These are phyloP conservation scores for Echinochloa phyllopogon DNA, from an alignment of 176 grass and related monocot genomes.

Conservation along the genomic window DNA sequence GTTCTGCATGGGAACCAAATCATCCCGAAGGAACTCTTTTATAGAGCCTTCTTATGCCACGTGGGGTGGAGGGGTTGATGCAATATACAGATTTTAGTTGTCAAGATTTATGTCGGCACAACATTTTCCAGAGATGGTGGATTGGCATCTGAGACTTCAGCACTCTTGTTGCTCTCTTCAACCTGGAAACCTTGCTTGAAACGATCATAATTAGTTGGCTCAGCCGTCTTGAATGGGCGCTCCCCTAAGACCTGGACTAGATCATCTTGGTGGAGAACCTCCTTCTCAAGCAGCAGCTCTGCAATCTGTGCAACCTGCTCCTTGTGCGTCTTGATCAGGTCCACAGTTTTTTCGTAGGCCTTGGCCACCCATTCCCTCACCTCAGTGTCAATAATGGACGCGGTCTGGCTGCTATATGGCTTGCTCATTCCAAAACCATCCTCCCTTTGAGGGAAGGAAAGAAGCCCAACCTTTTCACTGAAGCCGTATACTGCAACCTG, in stretches of 20 bases:
- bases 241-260: slow-evolving; percentile 73
- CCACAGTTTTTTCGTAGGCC: slow-evolving; percentile 68
- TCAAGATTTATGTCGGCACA: slow-evolving; percentile 47
- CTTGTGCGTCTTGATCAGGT: slow-evolving; percentile 74
- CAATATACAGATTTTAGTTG: background rate
- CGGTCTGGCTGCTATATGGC: slow-evolving; percentile 70
- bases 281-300: slow-evolving; percentile 85
- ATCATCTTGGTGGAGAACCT: slow-evolving; percentile 93
- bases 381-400: slow-evolving; percentile 78
- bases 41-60: slow-evolving; percentile 28
- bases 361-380: slow-evolving; percentile 90
- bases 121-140: slow-evolving; percentile 43
- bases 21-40: slow-evolving; percentile 12
- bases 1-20: slow-evolving; percentile 13
- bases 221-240: slow-evolving; percentile 66
- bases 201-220: slow-evolving; percentile 76
- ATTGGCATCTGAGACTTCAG: slow-evolving; percentile 41
- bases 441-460: slow-evolving; percentile 82
- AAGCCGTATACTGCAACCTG: slow-evolving; percentile 95
- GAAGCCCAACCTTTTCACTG: slow-evolving; percentile 89
- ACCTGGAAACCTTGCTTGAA: slow-evolving; percentile 81
- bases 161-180: slow-evolving; percentile 47
- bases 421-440: slow-evolving; percentile 72
- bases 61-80: background rate
- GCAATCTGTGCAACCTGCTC: slow-evolving; percentile 76